Evolutionary conservation across 768 basidiomycete species (phyloP).

Genomic region (Cytidiella melzeri): DNA sequence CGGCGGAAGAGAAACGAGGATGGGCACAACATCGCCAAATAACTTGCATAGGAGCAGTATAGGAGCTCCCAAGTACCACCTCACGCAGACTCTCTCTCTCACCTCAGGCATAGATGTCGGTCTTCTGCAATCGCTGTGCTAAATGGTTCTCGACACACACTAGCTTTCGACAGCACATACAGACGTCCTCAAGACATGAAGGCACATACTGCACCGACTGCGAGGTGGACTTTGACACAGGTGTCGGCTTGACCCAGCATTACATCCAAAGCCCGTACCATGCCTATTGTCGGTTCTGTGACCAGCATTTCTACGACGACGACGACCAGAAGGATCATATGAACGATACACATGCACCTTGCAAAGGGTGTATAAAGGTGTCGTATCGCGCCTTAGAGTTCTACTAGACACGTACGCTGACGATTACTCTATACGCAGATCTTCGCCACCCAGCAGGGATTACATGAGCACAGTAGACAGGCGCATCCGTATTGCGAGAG

Average conservation of each 20-base stretch:
- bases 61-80: too few species aligned
- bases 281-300: constrained; percentile 12
- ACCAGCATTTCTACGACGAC: constrained; percentile 6
- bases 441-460: constrained; percentile 4
- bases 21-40: too few species aligned
- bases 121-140: not conserved
- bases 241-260: constrained; percentile 11
- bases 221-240: constrained; percentile 15
- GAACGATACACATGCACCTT: constrained; percentile 10
- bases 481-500: constrained; percentile 4
- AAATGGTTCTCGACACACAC: not conserved
- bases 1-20: too few species aligned
- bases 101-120: not conserved
- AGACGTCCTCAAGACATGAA: constrained; percentile 8
- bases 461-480: constrained; percentile 10
- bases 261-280: constrained; percentile 18
- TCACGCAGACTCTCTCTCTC: too few species aligned
- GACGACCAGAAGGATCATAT: constrained; percentile 12
- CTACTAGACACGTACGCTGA: not conserved
- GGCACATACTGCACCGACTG: constrained; percentile 12
- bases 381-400: not conserved
- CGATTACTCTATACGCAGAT: not conserved
- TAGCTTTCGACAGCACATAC: constrained; percentile 11
- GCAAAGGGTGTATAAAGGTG: constrained; percentile 5
- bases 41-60: too few species aligned